phyloP scores from a whole-genome alignment of 768 basidiomycete species.

The Galerina sulciceps region DNA sequence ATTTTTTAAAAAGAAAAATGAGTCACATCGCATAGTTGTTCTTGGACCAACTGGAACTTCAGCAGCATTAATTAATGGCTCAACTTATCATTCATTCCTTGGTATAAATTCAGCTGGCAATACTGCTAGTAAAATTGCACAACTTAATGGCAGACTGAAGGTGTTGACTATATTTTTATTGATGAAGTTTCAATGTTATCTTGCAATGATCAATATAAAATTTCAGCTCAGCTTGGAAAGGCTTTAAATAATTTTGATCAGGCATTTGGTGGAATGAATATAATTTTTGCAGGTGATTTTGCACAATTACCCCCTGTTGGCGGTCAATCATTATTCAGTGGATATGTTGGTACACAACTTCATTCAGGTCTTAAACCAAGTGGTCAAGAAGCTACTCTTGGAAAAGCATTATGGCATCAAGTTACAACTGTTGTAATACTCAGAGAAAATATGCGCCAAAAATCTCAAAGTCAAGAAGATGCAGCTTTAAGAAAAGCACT shows the following conservation, averaged over 20 bases:
- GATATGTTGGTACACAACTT: not conserved
- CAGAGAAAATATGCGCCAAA: constrained; percentile 37
- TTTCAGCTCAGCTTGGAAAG: constrained; percentile 27
- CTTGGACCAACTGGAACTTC: constrained; percentile 19
- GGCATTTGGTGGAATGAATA: constrained; percentile 40
- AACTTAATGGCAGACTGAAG: constrained; percentile 14
- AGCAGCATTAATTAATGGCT: constrained; percentile 15
- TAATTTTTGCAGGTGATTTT: constrained; percentile 54
- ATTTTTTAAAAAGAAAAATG: constrained; percentile 23
- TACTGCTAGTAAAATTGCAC: constrained; percentile 7
- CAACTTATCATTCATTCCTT: constrained; percentile 16
- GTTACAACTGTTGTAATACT: constrained; percentile 39
- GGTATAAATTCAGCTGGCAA: constrained; percentile 10
- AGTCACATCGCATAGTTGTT: constrained; percentile 21
- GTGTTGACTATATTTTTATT: constrained; percentile 25
- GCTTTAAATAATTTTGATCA: constrained; percentile 18
- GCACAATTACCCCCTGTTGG: constrained; percentile 42
- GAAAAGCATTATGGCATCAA: constrained; percentile 36
- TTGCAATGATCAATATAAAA: constrained; percentile 28
- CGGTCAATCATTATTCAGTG: constrained; percentile 20
- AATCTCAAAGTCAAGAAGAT: constrained; percentile 24
- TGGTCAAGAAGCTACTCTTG: constrained; percentile 25
- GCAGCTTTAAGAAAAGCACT: constrained; percentile 27
- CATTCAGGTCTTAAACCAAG: not conserved
- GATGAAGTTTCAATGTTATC: constrained; percentile 49